These are phyloP conservation scores for Fusarium proliferatum DNA, from an alignment of 2,329 filamentous ascomycete species.

Conservation along the genomic window DNA sequence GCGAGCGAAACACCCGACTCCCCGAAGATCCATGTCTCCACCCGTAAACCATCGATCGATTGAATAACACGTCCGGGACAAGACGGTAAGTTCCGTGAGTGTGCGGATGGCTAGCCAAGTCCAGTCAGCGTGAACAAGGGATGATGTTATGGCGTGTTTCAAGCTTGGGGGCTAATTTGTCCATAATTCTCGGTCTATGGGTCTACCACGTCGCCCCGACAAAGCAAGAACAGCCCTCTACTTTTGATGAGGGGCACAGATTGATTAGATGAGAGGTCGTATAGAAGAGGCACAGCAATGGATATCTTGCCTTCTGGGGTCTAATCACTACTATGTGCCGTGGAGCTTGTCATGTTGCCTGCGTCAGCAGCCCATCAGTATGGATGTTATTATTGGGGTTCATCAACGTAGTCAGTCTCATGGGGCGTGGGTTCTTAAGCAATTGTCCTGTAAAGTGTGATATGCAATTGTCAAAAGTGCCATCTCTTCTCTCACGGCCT, in stretches of 20 bases:
- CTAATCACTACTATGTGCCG: fast-evolving
- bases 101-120: not conserved
- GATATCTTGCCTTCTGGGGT: fast-evolving
- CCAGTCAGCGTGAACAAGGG: not conserved
- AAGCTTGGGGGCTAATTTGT: not conserved
- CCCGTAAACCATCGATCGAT: not conserved
- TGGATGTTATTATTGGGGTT: too few species aligned
- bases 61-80: not conserved
- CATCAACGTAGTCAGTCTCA: too few species aligned
- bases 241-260: not conserved
- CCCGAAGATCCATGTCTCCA: not conserved
- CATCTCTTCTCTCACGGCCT: too few species aligned
- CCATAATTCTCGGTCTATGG: not conserved
- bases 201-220: not conserved
- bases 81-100: not conserved
- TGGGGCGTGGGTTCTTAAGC: too few species aligned
- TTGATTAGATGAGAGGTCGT: not conserved
- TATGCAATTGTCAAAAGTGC: too few species aligned
- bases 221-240: not conserved
- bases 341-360: not conserved
- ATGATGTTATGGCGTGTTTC: not conserved
- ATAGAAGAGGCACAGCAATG: not conserved
- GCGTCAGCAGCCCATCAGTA: too few species aligned
- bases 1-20: not conserved
- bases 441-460: too few species aligned